A percentile compares a stretch with the other conserved stretches of the same genome.
Evolutionary conservation across 805 yeast species (phyloP).

Genomic region (Ogataea salicorniae): DNA sequence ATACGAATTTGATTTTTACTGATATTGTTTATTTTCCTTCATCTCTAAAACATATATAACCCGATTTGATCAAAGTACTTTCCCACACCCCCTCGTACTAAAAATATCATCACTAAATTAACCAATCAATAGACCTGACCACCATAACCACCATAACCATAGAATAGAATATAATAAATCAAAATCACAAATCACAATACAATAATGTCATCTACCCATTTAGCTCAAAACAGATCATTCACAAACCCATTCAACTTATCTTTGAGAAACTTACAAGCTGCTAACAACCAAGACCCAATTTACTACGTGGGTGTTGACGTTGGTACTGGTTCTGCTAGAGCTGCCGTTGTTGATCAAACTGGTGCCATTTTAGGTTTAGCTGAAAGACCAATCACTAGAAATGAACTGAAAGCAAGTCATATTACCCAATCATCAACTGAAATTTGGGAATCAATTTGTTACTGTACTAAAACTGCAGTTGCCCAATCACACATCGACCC

Average conservation of each 20-base stretch:
- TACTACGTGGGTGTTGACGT: slow-evolving; percentile 41
- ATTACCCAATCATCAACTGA: slow-evolving; percentile 87
- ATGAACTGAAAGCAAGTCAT: slow-evolving; percentile 64
- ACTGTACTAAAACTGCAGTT: slow-evolving; percentile 71
- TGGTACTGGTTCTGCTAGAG: slow-evolving; percentile 98
- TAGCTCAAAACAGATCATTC: slow-evolving; percentile 19
- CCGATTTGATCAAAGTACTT: too few species aligned
- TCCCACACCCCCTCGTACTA: too few species aligned
- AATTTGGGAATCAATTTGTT: slow-evolving; percentile 86
- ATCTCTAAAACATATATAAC: too few species aligned
- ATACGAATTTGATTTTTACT: too few species aligned
- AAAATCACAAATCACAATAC: background rate
- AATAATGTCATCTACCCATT: slow-evolving; percentile 1
- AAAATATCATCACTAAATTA: too few species aligned
- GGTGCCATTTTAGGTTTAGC: slow-evolving; percentile 80
- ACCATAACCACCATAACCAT: background rate
- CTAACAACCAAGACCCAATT: slow-evolving; percentile 22
- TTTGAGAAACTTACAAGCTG: slow-evolving; percentile 19
- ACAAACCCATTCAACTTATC: slow-evolving; percentile 34
- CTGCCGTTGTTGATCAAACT: slow-evolving; percentile 77
- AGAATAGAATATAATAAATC: background rate
- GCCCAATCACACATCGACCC: slow-evolving; percentile 72
- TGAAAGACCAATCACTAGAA: slow-evolving; percentile 73
- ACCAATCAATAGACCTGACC: background rate
- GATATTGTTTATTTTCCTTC: too few species aligned